A percentile compares a stretch with the other conserved stretches of the same genome.
Evolutionary conservation across 2,329 filamentous ascomycete genomes (phyloP).

Genomic region (Aspergillus sp.): DNA sequence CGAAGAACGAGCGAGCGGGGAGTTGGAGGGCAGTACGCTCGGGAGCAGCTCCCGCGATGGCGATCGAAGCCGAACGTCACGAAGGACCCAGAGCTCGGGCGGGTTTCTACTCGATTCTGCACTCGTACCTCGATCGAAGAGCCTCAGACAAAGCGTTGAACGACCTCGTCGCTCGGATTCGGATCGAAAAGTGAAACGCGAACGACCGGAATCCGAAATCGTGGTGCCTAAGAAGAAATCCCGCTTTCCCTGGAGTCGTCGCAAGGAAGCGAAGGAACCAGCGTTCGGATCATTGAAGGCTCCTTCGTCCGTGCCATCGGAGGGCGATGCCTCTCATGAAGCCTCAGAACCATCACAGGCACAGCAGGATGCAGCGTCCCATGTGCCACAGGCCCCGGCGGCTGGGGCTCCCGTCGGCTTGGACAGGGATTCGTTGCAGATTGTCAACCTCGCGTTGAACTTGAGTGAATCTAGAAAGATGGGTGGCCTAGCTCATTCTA

Average conservation of each 20-base stretch:
- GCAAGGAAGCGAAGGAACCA: constrained; percentile 31
- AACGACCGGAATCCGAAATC: constrained; percentile 29
- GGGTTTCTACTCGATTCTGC: constrained; percentile 49
- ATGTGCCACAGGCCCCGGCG: constrained; percentile 11
- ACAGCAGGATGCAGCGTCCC: constrained; percentile 13
- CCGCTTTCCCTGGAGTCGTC: constrained; percentile 33
- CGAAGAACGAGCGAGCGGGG: constrained; percentile 28
- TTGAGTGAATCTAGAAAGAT: constrained; percentile 74
- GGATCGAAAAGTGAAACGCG: constrained; percentile 41
- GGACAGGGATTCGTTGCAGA: constrained; percentile 79
- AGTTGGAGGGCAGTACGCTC: constrained; percentile 38
- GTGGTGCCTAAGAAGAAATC: constrained; percentile 36
- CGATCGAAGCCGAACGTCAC: constrained; percentile 25
- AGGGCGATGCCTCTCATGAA: constrained; percentile 10
- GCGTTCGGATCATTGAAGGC: constrained; percentile 27
- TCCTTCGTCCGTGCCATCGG: constrained; percentile 4
- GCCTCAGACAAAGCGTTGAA: constrained; percentile 24
- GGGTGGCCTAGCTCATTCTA: constrained; percentile 56
- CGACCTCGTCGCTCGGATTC: constrained; percentile 24
- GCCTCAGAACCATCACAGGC: constrained; percentile 10
- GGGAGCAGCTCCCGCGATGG: constrained; percentile 37
- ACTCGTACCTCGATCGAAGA: constrained; percentile 27
- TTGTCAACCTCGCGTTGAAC: constrained; percentile 88
- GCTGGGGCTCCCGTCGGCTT: constrained; percentile 38
- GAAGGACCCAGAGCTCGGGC: constrained; percentile 34